Conservation (phyloP, 2,329 filamentous ascomycete genomes). For the Iodosphaeria phyllophila region DNA sequence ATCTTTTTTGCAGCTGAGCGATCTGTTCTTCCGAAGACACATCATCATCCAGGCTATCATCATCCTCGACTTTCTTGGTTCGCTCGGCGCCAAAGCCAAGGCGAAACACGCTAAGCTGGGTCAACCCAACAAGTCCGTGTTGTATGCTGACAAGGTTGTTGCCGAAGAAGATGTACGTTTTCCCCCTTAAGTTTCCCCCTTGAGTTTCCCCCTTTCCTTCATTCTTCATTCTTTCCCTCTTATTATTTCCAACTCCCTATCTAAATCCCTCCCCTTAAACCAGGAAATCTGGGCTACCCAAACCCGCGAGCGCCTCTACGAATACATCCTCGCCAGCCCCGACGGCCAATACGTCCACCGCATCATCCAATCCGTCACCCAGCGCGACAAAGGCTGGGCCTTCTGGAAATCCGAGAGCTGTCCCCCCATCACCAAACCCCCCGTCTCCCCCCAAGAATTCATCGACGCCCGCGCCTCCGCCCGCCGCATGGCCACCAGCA, state of each 20-base stretch:
- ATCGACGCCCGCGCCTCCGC: constrained; percentile 48
- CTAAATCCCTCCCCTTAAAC: too few relatives aligned
- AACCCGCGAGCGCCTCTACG: too few relatives aligned
- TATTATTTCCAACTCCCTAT: too few relatives aligned
- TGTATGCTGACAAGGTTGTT: constrained; percentile 57
- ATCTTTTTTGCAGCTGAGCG: constrained; percentile 90
- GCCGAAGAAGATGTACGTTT: constrained; percentile 66
- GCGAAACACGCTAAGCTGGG: constrained; percentile 52
- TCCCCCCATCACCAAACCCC: constrained; percentile 61
- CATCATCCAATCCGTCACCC: constrained; percentile 91
- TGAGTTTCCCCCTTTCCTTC: too few relatives aligned
- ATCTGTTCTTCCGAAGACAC: constrained; percentile 84
- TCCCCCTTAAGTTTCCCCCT: too few relatives aligned
- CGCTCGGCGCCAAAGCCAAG: constrained; percentile 65
- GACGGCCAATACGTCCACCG: constrained; percentile 90
- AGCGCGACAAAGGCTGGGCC: constrained; percentile 96
- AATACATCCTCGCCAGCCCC: constrained; percentile 60
- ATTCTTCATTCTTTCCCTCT: too few relatives aligned
- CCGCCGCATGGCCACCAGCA: constrained; percentile 48
- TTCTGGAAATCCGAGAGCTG: constrained; percentile 96
- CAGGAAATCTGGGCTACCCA: too few relatives aligned
- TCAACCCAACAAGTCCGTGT: constrained; percentile 65
- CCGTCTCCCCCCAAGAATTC: constrained; percentile 52
- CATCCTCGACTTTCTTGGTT: constrained; percentile 86
- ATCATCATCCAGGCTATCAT: constrained; percentile 92